Conservation (phyloP, 768 basidiomycete genomes). For the Lactarius hatsudake region DNA sequence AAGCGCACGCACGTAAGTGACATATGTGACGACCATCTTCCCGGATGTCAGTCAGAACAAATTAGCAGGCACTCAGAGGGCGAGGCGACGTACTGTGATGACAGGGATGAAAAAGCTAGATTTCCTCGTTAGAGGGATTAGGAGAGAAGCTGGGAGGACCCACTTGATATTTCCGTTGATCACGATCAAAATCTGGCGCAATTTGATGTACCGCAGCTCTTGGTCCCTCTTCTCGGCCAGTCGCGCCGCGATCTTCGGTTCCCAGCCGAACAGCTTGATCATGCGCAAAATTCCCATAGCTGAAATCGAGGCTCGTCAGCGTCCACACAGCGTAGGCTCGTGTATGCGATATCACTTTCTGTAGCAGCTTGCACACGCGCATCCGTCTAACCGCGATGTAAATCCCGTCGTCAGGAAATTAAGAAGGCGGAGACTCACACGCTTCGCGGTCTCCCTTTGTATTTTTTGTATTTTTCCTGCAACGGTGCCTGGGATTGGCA, state of each 20-base stretch:
- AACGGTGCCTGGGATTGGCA: conserved; percentile 45
- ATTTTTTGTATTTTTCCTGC: conserved; percentile 37
- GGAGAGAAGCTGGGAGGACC: conserved; percentile 1
- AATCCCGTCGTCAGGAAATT: neutral
- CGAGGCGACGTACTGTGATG: conserved; percentile 30
- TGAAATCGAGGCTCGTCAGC: conserved; percentile 20
- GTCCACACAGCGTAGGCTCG: neutral
- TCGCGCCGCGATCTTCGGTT: conserved; percentile 41
- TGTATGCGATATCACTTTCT: conserved; percentile 34
- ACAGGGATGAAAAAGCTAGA: conserved; percentile 41
- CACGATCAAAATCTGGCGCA: conserved; percentile 36
- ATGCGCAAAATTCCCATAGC: conserved; percentile 43
- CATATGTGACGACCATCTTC: conserved; percentile 38
- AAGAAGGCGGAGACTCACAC: conserved; percentile 29
- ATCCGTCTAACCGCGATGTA: conserved; percentile 39
- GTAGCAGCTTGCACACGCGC: conserved; percentile 45
- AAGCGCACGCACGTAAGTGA: conserved; percentile 31
- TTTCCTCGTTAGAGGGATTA: neutral
- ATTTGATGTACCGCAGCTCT: conserved; percentile 39
- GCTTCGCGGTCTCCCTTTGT: conserved; percentile 42
- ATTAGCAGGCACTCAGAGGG: neutral
- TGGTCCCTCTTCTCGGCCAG: conserved; percentile 38
- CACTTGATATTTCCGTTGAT: conserved; percentile 36
- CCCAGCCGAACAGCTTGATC: conserved; percentile 65
- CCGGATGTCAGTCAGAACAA: neutral